Base-by-base conservation (phyloP, 73 alveolate genomes). In the Paraurostyla sp. region DNA sequence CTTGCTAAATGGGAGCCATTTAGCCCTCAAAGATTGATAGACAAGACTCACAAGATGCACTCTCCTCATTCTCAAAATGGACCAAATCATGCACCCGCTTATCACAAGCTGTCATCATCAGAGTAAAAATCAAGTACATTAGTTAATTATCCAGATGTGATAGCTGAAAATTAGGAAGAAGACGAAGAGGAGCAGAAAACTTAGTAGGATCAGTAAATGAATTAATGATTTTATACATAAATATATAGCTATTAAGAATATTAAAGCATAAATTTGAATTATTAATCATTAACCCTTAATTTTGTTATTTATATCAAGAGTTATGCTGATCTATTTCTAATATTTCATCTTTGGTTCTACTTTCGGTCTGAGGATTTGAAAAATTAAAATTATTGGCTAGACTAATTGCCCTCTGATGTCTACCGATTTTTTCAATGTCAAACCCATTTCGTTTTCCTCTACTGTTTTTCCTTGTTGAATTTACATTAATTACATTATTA, bases 1-100 rank as follows among this genome's bases (percentile, higher is more conserved):
- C 58, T 69, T 11, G 84, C 84, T 4, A 69, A 69, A 43, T 69
- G 84, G 84, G 84, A 69, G 40, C 84, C 84, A 27, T 41, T 43
- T 42, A 69, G 84, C 41, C 84, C 84, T 38, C 23, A 38, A n/a
- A 69, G 63, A 43, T 23, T 69, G 7, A 18, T 41, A 3, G 84
- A 69, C 23, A 69, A 69, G 25, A 41, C 65, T 38, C 84, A 69
- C 16, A 69, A 29, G 35, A 69, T 69, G 84, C 62, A 38, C n/a
- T n/a, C n/a, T n/a, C n/a, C n/a, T n/a, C n/a, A n/a, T n/a, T n/a
- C n/a, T n/a, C n/a, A n/a, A n/a, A n/a, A n/a, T n/a, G n/a, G n/a
- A n/a, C n/a, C n/a, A n/a, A n/a, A n/a, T n/a, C 78, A 60, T 27
- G 78, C 78, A 7, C 50, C 78, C 32, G 45, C 45, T 9, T 60